A percentile compares a stretch with the other conserved stretches of the same genome.
These are phyloP conservation scores for Helicosporidium sp. DNA, from an alignment of 139 green algal species.

Conservation along the genomic window DNA sequence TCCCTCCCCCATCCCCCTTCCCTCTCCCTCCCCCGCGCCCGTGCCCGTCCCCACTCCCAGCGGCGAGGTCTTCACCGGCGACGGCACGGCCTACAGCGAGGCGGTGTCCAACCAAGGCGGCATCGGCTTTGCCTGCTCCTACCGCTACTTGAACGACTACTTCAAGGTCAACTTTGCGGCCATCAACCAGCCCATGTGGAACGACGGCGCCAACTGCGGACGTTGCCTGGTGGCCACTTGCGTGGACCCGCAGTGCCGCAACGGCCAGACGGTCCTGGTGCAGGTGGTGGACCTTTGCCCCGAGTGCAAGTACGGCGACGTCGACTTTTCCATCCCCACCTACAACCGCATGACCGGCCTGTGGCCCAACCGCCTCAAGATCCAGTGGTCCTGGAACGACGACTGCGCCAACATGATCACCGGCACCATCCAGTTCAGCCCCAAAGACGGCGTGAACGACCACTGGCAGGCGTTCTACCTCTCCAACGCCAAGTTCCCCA, in stretches of 20 bases:
- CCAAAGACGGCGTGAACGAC: conserved; percentile 6
- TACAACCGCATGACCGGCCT: conserved; percentile 4
- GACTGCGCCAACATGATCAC: conserved; percentile 1
- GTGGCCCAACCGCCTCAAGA: neutral
- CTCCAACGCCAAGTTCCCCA: neutral
- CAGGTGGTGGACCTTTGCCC: conserved; percentile 11
- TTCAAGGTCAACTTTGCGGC: neutral
- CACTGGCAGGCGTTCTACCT: conserved; percentile 11
- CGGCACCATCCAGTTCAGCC: conserved; percentile 1
- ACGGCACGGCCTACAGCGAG: conserved; percentile 7
- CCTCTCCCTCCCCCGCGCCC: too few species aligned
- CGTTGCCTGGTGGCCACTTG: conserved; percentile 3
- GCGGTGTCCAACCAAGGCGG: neutral
- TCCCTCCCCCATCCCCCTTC: neutral
- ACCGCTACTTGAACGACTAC: conserved; percentile 1
- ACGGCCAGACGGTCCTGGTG: neutral
- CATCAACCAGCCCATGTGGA: conserved; percentile 2
- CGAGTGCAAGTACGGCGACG: conserved; percentile 3
- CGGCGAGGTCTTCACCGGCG: neutral
- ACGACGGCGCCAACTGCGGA: conserved; percentile 2
- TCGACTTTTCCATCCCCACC: conserved; percentile 5
- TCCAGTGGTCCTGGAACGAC: neutral
- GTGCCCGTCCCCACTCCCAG: neutral
- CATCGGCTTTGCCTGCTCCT: conserved; percentile 9
- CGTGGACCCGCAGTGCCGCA: conserved; percentile 1